Conservation (phyloP, 192 early-diverging fungal genomes). For the Coemansia asiatica region DNA sequence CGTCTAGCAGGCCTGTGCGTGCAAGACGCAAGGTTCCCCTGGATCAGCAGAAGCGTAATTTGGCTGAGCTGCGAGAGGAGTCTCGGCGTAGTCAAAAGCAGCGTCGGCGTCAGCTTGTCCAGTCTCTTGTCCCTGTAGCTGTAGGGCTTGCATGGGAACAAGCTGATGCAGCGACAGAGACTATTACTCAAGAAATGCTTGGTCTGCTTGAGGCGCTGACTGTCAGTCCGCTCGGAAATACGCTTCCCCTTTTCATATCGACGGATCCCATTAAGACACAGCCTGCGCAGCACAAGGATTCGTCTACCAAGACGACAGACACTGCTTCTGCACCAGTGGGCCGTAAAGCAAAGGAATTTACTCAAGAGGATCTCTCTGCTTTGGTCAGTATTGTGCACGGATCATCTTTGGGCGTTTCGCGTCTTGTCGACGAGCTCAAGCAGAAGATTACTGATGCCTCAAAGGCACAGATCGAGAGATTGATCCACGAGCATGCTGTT, state of each 20-base stretch:
- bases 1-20: neutral
- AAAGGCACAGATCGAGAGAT: slow-evolving; percentile 50
- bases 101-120: slow-evolving; percentile 21
- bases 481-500: slow-evolving; percentile 43
- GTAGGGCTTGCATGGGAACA: slow-evolving; percentile 25
- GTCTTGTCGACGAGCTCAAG: slow-evolving; percentile 42
- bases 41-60: slow-evolving; percentile 1
- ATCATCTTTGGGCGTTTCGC: slow-evolving; percentile 34
- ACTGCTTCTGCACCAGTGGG: neutral
- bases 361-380: slow-evolving; percentile 23
- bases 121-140: slow-evolving; percentile 40
- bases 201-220: slow-evolving; percentile 5
- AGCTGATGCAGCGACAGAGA: neutral
- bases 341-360: slow-evolving; percentile 25
- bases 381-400: slow-evolving; percentile 41
- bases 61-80: neutral
- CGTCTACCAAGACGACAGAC: neutral
- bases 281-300: neutral
- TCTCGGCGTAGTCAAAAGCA: slow-evolving; percentile 7
- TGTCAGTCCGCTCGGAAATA: slow-evolving; percentile 5
- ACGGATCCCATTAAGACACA: slow-evolving; percentile 17
- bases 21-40: slow-evolving; percentile 8
- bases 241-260: slow-evolving; percentile 24
- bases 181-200: neutral
- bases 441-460: slow-evolving; percentile 24